These are phyloP conservation scores for Entophlyctis helioformis DNA, from an alignment of 192 early-diverging fungal genomes.

Conservation along the genomic window DNA sequence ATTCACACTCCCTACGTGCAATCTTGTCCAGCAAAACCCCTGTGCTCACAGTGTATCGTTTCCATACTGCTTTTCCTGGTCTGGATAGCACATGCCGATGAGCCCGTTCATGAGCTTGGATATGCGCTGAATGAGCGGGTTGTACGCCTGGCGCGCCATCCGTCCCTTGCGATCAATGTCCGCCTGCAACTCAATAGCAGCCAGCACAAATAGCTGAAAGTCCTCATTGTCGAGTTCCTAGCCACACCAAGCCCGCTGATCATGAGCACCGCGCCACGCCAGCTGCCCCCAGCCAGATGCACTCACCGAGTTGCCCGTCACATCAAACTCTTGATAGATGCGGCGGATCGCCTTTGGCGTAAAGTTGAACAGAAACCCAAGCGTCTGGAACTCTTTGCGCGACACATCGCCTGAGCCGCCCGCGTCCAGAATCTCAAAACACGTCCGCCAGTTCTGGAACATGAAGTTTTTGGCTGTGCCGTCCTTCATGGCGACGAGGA, in stretches of 20 bases:
- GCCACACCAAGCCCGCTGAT: not conserved
- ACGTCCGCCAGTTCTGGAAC: constrained; percentile 36
- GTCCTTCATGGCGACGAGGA: constrained; percentile 34
- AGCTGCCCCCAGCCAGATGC: not conserved
- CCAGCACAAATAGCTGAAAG: constrained; percentile 31
- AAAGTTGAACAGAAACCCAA: constrained; percentile 36
- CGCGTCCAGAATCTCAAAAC: constrained; percentile 37
- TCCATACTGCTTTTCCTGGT: no score
- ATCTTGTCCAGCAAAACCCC: no score
- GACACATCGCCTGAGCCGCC: constrained; percentile 32
- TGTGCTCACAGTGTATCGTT: no score
- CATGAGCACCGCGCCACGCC: not conserved
- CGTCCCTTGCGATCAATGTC: constrained; percentile 10
- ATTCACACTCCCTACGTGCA: no score
- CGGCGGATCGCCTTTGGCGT: constrained; percentile 18
- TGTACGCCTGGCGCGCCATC: no score
- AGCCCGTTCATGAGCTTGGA: no score
- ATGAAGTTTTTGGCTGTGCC: constrained; percentile 29
- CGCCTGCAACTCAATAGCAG: constrained; percentile 27
- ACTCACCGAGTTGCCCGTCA: constrained; percentile 20
- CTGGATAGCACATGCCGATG: no score
- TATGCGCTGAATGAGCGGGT: no score
- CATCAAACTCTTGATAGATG: constrained; percentile 35
- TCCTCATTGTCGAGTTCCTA: constrained; percentile 33
- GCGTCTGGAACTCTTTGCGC: constrained; percentile 25